Evolutionary conservation across 139 green algal genomes (phyloP).

Genomic region (Chlamydomonas applanata): DNA sequence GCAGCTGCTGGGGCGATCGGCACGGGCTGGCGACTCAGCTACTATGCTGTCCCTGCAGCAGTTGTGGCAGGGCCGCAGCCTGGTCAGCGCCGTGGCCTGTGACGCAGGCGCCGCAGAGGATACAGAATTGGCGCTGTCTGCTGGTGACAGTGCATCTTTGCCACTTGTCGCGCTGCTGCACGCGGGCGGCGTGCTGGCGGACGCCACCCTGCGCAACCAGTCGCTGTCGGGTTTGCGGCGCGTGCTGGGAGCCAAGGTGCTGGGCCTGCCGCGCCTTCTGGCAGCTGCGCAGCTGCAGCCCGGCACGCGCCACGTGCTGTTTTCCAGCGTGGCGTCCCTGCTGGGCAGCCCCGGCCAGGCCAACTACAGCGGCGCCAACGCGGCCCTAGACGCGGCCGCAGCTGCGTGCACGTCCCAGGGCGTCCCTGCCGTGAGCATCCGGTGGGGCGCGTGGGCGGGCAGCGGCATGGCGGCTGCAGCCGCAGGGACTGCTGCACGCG

Average conservation of each 20-base stretch:
- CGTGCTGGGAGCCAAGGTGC: too few species aligned
- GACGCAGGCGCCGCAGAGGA: too few species aligned
- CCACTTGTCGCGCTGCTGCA: conserved; percentile 37
- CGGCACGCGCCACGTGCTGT: conserved; percentile 50
- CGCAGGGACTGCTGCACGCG: conserved; percentile 28
- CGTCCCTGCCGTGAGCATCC: conserved; percentile 45
- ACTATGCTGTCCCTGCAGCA: conserved; percentile 18
- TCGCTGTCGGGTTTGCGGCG: conserved; percentile 15
- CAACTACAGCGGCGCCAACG: conserved; percentile 79
- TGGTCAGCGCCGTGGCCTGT: conserved; percentile 8
- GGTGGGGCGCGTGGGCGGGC: conserved; percentile 56
- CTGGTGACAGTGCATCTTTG: too few species aligned
- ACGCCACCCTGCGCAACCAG: conserved; percentile 45
- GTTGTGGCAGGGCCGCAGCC: conserved; percentile 12
- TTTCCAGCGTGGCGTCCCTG: too few species aligned
- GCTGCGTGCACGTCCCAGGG: conserved; percentile 15
- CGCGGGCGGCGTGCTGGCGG: too few species aligned
- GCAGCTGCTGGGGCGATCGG: too few species aligned
- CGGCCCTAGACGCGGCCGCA: conserved; percentile 54
- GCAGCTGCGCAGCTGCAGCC: conserved; percentile 45
- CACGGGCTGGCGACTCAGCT: conserved; percentile 67
- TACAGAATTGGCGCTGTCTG: not conserved
- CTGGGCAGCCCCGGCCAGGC: conserved; percentile 73
- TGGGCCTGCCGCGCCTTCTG: conserved; percentile 12
- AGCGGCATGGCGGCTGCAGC: conserved; percentile 42